Percentiles rank a stretch among this genome's conserved stretches.
phyloP scores from a whole-genome alignment of 192 early-diverging fungal genomes.

The Dissophora globulifera region DNA sequence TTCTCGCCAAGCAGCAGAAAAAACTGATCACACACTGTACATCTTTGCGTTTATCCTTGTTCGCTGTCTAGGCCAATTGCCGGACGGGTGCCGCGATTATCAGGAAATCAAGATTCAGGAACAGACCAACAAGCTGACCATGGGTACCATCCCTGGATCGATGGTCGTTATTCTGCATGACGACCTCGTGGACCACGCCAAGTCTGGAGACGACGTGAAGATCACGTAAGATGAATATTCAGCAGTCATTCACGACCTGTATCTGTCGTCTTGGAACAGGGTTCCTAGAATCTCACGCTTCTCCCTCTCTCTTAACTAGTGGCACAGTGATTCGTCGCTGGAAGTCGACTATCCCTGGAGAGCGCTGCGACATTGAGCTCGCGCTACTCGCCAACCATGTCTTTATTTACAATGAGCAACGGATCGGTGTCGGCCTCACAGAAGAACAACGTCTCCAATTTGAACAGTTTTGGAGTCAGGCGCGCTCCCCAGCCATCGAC shows the following conservation, averaged over 20 bases:
- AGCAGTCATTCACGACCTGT: too few species aligned
- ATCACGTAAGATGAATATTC: slow-evolving; percentile 68
- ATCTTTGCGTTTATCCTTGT: too few species aligned
- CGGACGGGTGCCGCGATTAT: slow-evolving; percentile 71
- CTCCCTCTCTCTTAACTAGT: too few species aligned
- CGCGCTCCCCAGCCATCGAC: slow-evolving; percentile 19
- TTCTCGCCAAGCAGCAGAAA: too few species aligned
- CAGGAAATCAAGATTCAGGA: slow-evolving; percentile 86
- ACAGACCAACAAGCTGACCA: slow-evolving; percentile 67
- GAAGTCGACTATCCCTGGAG: slow-evolving; percentile 55
- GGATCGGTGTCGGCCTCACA: slow-evolving; percentile 53
- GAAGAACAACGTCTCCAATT: slow-evolving; percentile 69
- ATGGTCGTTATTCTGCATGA: slow-evolving; percentile 69
- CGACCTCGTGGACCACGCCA: slow-evolving; percentile 68
- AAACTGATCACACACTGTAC: too few species aligned
- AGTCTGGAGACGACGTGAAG: slow-evolving; percentile 69
- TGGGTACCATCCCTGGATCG: slow-evolving; percentile 72
- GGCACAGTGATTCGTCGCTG: slow-evolving; percentile 72
- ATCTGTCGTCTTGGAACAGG: too few species aligned
- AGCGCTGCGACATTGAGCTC: slow-evolving; percentile 72
- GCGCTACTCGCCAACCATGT: slow-evolving; percentile 72
- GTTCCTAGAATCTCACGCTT: too few species aligned
- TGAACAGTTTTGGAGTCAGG: slow-evolving; percentile 66
- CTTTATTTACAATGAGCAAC: slow-evolving; percentile 67
- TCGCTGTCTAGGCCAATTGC: slow-evolving; percentile 57